A percentile compares a stretch with the other conserved stretches of the same genome.
These are phyloP conservation scores for Schizophyllum amplum DNA, from an alignment of 1,284 basidiomycete species.

Conservation along the genomic window DNA sequence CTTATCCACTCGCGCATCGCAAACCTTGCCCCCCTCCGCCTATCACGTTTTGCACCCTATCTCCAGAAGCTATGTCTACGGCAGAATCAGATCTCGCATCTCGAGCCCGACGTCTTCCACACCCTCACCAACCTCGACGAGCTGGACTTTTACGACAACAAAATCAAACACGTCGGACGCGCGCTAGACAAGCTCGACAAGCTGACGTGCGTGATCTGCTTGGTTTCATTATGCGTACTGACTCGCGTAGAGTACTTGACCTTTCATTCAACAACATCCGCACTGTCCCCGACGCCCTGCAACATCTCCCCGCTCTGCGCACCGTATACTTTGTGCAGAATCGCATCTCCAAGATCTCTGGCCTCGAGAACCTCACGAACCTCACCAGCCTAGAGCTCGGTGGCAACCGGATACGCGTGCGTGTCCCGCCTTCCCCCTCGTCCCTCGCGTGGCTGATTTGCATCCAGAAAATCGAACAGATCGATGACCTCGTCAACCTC, in stretches of 20 bases:
- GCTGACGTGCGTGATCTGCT: conserved; percentile 44
- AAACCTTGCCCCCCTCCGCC: conserved; percentile 53
- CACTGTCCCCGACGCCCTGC: conserved; percentile 56
- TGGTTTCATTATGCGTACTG: conserved; percentile 4
- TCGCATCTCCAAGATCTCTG: conserved; percentile 77
- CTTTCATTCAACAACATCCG: conserved; percentile 92
- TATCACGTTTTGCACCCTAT: conserved; percentile 63
- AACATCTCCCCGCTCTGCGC: conserved; percentile 52
- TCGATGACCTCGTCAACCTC: conserved; percentile 76
- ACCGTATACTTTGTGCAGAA: conserved; percentile 96
- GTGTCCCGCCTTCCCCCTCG: conserved; percentile 17
- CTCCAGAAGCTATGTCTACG: conserved; percentile 80
- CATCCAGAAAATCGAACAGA: conserved; percentile 75
- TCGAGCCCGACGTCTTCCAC: conserved; percentile 63
- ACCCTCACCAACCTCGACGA: conserved; percentile 74
- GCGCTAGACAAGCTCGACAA: conserved; percentile 56
- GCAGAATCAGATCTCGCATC: conserved; percentile 76
- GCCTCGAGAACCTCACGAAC: conserved; percentile 52
- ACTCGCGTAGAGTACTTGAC: conserved; percentile 64
- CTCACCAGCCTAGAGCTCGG: conserved; percentile 87
- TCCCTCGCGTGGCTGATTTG: not conserved
- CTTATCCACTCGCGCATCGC: conserved; percentile 79
- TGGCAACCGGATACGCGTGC: conserved; percentile 82
- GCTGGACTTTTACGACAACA: conserved; percentile 94
- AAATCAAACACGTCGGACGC: conserved; percentile 65